Conservation (phyloP, 2,329 filamentous ascomycete species). For the Triangularia verruculosa region DNA sequence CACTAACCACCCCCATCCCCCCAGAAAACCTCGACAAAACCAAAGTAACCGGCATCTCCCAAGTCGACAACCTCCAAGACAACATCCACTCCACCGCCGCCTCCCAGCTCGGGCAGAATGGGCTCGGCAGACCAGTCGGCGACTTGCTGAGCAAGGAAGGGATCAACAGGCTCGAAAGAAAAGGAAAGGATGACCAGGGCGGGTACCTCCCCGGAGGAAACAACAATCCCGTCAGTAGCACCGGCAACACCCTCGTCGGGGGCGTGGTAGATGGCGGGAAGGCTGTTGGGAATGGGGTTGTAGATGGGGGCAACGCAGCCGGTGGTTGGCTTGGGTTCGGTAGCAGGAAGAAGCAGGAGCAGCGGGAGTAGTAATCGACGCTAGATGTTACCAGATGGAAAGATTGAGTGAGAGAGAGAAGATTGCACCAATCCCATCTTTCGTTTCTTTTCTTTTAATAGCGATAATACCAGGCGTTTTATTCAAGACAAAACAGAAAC, state of each 20-base stretch:
- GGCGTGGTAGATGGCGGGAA: conserved; percentile 6
- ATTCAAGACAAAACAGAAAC: no score
- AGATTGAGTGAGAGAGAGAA: neutral
- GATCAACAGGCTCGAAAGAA: conserved; percentile 61
- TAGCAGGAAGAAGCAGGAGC: conserved; percentile 1
- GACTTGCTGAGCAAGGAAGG: conserved; percentile 62
- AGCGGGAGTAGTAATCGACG: neutral
- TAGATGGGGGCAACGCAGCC: conserved; percentile 17
- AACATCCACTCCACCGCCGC: conserved; percentile 60
- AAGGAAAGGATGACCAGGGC: conserved; percentile 61
- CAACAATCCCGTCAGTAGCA: neutral
- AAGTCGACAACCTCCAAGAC: conserved; percentile 68
- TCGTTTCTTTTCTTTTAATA: neutral
- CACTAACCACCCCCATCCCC: neutral
- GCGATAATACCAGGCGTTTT: neutral
- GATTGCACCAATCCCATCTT: neutral
- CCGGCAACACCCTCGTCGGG: conserved; percentile 17
- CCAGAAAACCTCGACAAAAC: conserved; percentile 64
- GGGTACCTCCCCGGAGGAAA: conserved; percentile 36
- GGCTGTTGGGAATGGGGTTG: conserved; percentile 14
- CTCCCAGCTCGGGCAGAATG: conserved; percentile 66
- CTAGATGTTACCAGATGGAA: neutral
- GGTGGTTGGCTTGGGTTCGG: conserved; percentile 18
- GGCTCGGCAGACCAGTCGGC: conserved; percentile 62
- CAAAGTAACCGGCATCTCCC: conserved; percentile 65